These are phyloP conservation scores for Candida takata DNA, from an alignment of 805 yeast species.

Conservation along the genomic window DNA sequence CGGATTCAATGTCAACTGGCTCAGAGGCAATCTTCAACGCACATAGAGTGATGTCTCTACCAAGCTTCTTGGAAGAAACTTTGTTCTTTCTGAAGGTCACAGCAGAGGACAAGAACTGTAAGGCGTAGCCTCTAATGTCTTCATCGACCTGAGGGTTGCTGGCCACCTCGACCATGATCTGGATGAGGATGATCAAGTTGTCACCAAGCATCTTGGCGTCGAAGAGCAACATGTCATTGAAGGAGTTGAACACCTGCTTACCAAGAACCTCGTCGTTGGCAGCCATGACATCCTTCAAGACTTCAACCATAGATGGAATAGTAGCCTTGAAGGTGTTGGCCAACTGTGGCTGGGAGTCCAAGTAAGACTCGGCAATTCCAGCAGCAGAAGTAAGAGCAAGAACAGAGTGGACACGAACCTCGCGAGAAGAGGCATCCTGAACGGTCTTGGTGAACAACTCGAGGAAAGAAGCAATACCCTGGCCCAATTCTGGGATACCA, in stretches of 20 bases:
- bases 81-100: slow-evolving; percentile 76
- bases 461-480: slow-evolving; percentile 61
- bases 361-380: slow-evolving; percentile 56
- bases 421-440: slow-evolving; percentile 50
- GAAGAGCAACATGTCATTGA: slow-evolving; percentile 69
- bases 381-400: slow-evolving; percentile 68
- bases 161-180: slow-evolving; percentile 71
- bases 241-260: slow-evolving; percentile 71
- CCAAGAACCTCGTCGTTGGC: slow-evolving; percentile 68
- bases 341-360: slow-evolving; percentile 38
- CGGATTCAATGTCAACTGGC: slow-evolving; percentile 71
- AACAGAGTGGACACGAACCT: slow-evolving; percentile 76
- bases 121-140: slow-evolving; percentile 75
- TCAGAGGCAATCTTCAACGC: slow-evolving; percentile 77
- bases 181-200: slow-evolving; percentile 58
- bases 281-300: slow-evolving; percentile 65
- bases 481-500: slow-evolving; percentile 48
- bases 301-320: slow-evolving; percentile 76
- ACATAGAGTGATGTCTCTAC: slow-evolving; percentile 67
- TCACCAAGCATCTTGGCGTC: slow-evolving; percentile 79
- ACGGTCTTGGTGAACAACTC: slow-evolving; percentile 64
- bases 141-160: slow-evolving; percentile 60
- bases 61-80: slow-evolving; percentile 72
- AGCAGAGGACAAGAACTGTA: slow-evolving; percentile 76
- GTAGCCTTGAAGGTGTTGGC: slow-evolving; percentile 51